Conservation (phyloP, 208 protist species). For the Paratrypanosoma confusum region DNA sequence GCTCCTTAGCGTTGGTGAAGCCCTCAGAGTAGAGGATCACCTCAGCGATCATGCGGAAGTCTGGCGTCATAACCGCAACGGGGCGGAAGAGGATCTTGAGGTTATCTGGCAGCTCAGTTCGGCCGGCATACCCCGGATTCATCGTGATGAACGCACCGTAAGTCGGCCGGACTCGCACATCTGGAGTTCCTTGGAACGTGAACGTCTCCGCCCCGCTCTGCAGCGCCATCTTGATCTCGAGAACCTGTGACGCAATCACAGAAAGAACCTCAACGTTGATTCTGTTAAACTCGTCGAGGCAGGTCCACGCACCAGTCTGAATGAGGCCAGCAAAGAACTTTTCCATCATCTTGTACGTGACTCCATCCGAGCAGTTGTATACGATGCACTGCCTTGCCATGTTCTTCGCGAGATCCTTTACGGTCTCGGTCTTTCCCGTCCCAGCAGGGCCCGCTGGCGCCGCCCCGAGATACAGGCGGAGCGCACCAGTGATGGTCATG, state of each 20-base stretch:
- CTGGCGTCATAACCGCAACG: conserved; percentile 97
- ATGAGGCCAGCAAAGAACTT: conserved; percentile 96
- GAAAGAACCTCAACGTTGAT: conserved; percentile 98
- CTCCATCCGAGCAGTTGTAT: conserved; percentile 97
- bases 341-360: conserved; percentile 97
- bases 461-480: conserved; percentile 93
- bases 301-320: conserved; percentile 96
- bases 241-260: conserved; percentile 95
- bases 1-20: conserved; percentile 90
- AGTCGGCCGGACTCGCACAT: conserved; percentile 88
- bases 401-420: conserved; percentile 96
- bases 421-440: conserved; percentile 96
- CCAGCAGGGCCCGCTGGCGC: conserved; percentile 91
- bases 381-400: conserved; percentile 95
- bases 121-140: conserved; percentile 99
- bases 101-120: conserved; percentile 98
- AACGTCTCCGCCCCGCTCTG: conserved; percentile 78
- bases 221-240: conserved; percentile 93
- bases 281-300: conserved; percentile 98
- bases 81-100: conserved; percentile 97
- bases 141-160: conserved; percentile 98
- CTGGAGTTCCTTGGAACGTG: conserved; percentile 92
- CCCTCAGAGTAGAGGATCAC: conserved; percentile 97
- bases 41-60: conserved; percentile 97
- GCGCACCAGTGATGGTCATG: conserved; percentile 95